Conservation (phyloP, 495 filamentous ascomycete species). For the Aspergillus homomorphus region DNA sequence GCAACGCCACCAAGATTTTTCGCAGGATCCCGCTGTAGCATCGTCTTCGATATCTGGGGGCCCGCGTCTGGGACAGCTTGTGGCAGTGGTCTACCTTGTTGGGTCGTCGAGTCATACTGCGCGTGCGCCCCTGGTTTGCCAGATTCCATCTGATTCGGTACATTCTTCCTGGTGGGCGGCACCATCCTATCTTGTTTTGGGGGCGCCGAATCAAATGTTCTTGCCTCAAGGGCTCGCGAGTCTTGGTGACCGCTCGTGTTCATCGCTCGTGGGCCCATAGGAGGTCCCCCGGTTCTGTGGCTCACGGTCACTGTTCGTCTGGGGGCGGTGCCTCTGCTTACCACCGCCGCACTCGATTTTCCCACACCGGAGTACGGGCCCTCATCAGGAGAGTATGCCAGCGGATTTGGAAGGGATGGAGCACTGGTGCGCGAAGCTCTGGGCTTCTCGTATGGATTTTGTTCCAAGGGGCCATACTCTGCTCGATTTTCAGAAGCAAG, state of each 20-base stretch:
- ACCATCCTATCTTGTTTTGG: neutral
- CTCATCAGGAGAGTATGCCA: conserved; percentile 16
- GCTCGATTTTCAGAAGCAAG: conserved; percentile 10
- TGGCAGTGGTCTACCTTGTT: conserved; percentile 1
- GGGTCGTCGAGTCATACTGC: neutral
- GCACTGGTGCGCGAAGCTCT: conserved; percentile 20
- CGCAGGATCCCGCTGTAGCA: neutral
- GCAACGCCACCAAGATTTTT: neutral
- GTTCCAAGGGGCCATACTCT: conserved; percentile 5
- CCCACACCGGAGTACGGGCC: conserved; percentile 20
- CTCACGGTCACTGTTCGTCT: conserved; percentile 33
- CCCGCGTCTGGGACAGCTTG: conserved; percentile 4
- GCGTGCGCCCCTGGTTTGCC: neutral
- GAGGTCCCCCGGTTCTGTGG: conserved; percentile 13
- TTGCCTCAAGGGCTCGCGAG: neutral
- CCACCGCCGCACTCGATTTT: conserved; percentile 9
- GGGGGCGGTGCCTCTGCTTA: conserved; percentile 26
- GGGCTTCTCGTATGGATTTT: conserved; percentile 11
- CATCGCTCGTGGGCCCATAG: conserved; percentile 13
- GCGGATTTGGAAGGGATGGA: conserved; percentile 19
- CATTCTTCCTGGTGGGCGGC: neutral
- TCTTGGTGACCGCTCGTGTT: conserved; percentile 16
- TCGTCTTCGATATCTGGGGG: neutral
- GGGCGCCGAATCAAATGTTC: neutral
- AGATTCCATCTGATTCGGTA: neutral